A percentile compares a stretch with the other conserved stretches of the same genome.
These are phyloP conservation scores for Polygonum maritimum DNA, from an alignment of 148 eudicot species.

Conservation along the genomic window DNA sequence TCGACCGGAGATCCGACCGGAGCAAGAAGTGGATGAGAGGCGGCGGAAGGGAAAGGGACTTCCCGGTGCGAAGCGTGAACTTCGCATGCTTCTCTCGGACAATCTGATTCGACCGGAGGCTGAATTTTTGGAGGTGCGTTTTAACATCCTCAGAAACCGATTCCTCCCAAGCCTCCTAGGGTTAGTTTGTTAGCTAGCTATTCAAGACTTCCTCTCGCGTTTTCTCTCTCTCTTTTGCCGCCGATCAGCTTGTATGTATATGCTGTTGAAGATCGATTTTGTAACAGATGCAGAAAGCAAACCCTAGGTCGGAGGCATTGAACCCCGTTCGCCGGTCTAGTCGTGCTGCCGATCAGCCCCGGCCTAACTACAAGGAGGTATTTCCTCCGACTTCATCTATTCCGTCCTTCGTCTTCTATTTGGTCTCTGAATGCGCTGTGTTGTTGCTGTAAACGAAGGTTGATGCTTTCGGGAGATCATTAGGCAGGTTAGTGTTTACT, in stretches of 20 bases:
- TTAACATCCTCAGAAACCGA: no score
- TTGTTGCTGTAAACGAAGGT: conserved; percentile 26
- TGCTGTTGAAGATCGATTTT: background rate
- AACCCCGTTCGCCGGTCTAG: conserved; percentile 42
- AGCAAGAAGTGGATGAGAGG: no score
- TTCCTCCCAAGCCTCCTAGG: conserved; percentile 25
- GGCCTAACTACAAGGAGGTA: conserved; percentile 62
- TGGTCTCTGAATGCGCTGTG: background rate
- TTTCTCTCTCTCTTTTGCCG: background rate
- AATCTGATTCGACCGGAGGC: no score
- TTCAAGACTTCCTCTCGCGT: background rate
- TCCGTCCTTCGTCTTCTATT: background rate
- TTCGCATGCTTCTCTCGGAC: no score
- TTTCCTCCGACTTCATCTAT: background rate
- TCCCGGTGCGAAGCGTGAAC: no score
- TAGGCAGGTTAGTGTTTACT: conserved; percentile 30
- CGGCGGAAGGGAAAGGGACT: no score
- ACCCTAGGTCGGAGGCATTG: conserved; percentile 16
- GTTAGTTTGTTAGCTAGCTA: no score
- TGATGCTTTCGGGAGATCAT: conserved; percentile 26
- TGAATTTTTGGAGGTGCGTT: no score
- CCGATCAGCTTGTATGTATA: background rate
- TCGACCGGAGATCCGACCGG: no score
- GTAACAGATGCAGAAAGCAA: conserved; percentile 38
- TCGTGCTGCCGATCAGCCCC: conserved; percentile 55